Evolutionary conservation across 768 basidiomycete species (phyloP), one percentile per base, ranked within the genome.

Genomic region (Termitomyces sp.): DNA sequence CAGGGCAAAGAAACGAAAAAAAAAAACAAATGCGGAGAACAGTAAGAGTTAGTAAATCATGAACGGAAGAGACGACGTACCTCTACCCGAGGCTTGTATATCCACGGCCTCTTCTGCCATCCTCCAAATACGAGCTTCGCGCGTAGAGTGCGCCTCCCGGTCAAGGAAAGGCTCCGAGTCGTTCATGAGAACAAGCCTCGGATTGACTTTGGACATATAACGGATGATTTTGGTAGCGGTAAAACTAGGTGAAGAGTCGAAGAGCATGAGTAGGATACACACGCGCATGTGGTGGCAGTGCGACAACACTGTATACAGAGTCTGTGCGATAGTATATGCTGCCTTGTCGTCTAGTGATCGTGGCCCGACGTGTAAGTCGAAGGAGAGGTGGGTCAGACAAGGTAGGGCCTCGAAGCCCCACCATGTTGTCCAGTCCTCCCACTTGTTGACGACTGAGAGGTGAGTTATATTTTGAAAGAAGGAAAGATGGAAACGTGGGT

Each of bases 341-440:
- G 66, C 53, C 39, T 60, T 40, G 57, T 66, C 51, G 49, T 69
- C 59, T 39, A 68, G 56, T 27, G 58, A 55, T 30, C 65, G 62
- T 14, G 69, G 67, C 8, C 71, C 72, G 27, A 74, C 74, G 26
- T 62, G 65, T 7, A 78, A 56, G 36, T 78, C 76, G 48, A 76
- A 69, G 36, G 76, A 74, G 47, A 78, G 60, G 60, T 75, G 71
- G 1, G 74, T 72, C 33, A 78, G 70, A 16, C 60, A 62, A 13
- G 69, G 71, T 26, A 74, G 59, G 3, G 63, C 55, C 3, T 65
- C 65, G 47, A 68, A 68, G n/a, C 66, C 71, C 3, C 66, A 58
- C 75, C 76, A 79, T 1, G 68, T 61, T 5, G 69, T 70, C 76
- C 77, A 79, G 9, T 78, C 75, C 39, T 77, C 73, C 76, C 76